These are phyloP conservation scores for Lavandula angustifolia DNA, from an alignment of 257 asterid species.

Conservation along the genomic window DNA sequence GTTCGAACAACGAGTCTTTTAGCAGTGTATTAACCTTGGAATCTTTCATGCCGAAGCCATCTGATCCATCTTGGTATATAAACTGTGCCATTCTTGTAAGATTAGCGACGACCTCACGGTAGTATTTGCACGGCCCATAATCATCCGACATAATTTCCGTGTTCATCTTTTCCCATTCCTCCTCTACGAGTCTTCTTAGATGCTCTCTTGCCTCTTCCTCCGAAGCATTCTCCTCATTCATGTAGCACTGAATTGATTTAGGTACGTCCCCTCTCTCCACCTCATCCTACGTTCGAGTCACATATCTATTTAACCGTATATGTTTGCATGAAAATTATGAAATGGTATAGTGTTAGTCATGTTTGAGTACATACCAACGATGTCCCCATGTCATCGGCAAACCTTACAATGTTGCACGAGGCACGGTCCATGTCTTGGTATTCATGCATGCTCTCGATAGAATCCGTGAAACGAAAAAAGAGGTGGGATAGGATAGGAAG, in stretches of 20 bases:
- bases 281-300: too few relatives aligned
- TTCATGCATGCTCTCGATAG: conserved; percentile 27
- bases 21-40: neutral
- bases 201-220: conserved; percentile 34
- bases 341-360: too few relatives aligned
- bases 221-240: conserved; percentile 41
- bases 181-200: conserved; percentile 18
- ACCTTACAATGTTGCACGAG: conserved; percentile 33
- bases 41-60: conserved; percentile 50
- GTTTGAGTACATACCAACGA: too few relatives aligned
- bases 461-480: conserved; percentile 34
- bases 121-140: conserved; percentile 31
- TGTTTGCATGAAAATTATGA: too few relatives aligned
- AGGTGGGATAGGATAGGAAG: conserved; percentile 32
- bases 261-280: conserved; percentile 44
- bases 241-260: conserved; percentile 47
- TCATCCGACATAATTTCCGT: neutral
- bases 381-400: conserved; percentile 27
- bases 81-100: conserved; percentile 54
- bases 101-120: conserved; percentile 29
- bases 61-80: conserved; percentile 53
- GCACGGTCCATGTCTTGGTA: too few relatives aligned
- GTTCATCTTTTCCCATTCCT: conserved; percentile 47
- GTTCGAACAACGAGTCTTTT: neutral
- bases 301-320: too few relatives aligned